Base-by-base conservation (phyloP, 2,329 filamentous ascomycete genomes). In the Cephalotrichum gorgonifer region DNA sequence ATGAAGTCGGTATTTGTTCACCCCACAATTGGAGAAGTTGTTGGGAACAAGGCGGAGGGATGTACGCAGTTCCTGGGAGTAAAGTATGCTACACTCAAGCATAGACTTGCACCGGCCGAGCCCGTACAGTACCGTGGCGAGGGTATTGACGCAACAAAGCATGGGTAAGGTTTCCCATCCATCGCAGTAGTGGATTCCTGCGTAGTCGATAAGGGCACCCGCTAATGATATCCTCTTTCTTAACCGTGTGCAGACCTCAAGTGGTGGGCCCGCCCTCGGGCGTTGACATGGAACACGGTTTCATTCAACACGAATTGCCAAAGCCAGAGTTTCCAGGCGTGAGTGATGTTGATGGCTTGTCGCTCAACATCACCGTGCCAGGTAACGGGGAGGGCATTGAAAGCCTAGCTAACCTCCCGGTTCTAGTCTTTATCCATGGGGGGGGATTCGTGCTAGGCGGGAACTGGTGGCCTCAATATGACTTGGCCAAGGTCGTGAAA, bases 351-450 rank as follows among this genome's bases (percentile, higher is more conserved):
- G 69, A 77, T 45, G 69, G 74, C 28, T 59, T 79, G 23, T 76
- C 74, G 44, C 58, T 78, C 17, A 77, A 76, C 51, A 69, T 79
- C 44, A 69, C 71, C 0, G 62, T 71, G 0, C 74, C 75, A 6
- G 53, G 50, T 12, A 41, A 33, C n/a, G 50, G 57, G 41, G 11
- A 45, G 30, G 0, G 49, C 4, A 57, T 60, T 12, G 66, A 64
- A n/a, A n/a, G n/a, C n/a, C n/a, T n/a, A n/a, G n/a, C n/a, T n/a
- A n/a, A n/a, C 6, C 59, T 77, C 2, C 75, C 75, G 0, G 73
- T 78, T 0, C 63, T 76, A 35, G 64, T 74, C 2, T 76, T 75
- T 53, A 66, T 79, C 4, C 74, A 78, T 51, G 75, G 75, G 1
- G 74, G 75, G 11, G 75, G 70, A 0, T 71, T 74, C 44, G 59